Conservation (phyloP, 106 monocot genomes). For the Platanthera guangdongensis region DNA sequence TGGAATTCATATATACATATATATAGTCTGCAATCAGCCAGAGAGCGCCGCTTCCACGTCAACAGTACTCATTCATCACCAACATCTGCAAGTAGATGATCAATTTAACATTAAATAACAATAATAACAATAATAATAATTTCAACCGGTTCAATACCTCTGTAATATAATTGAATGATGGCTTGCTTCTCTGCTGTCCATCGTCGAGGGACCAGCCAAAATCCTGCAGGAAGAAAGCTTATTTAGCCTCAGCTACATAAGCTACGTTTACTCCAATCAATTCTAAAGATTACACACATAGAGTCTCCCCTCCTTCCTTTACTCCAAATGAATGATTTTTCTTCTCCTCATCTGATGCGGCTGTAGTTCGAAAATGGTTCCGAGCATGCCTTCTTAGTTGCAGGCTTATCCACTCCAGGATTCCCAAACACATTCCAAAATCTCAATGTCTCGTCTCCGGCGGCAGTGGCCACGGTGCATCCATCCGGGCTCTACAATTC, state of each 20-base stretch:
- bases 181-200: no score
- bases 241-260: not conserved
- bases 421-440: constrained; percentile 65
- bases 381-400: constrained; percentile 15
- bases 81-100: not conserved
- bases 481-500: constrained; percentile 59
- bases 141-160: not conserved
- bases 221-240: not conserved
- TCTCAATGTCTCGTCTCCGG: constrained; percentile 52
- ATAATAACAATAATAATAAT: not conserved
- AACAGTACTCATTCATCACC: not conserved
- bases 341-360: constrained; percentile 32
- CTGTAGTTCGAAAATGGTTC: constrained; percentile 32
- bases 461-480: constrained; percentile 47
- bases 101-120: not conserved
- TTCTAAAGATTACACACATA: not conserved
- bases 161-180: no score
- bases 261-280: not conserved
- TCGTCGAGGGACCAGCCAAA: not conserved
- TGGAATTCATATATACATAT: not conserved
- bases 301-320: not conserved
- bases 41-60: not conserved
- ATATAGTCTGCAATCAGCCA: not conserved
- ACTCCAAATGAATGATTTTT: not conserved
- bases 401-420: constrained; percentile 32